Evolutionary conservation across 2,329 filamentous ascomycete genomes (phyloP).

Genomic region (Ciborinia camelliae): DNA sequence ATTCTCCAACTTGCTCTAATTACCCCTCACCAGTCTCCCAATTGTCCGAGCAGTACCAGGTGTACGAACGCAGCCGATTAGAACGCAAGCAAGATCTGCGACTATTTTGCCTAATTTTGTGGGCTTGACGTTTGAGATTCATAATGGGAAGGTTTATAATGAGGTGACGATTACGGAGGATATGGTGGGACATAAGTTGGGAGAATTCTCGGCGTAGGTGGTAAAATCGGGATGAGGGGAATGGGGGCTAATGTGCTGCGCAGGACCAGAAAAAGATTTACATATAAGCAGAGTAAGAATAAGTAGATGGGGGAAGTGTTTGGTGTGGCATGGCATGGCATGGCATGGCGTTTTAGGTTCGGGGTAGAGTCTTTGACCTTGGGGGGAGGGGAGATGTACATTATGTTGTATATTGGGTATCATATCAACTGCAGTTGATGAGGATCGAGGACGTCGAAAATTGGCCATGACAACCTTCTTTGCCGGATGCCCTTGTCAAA

Average conservation of each 20-base stretch:
- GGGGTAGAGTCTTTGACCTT: background rate
- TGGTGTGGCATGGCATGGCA: background rate
- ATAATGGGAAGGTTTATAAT: constrained; percentile 69
- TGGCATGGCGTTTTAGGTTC: constrained; percentile 23
- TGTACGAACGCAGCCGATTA: constrained; percentile 58
- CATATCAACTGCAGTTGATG: background rate
- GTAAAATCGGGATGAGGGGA: background rate
- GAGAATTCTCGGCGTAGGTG: constrained; percentile 67
- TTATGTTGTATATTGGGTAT: constrained; percentile 2
- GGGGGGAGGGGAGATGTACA: background rate
- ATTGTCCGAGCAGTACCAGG: constrained; percentile 49
- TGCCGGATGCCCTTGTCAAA: background rate
- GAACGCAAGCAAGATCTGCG: constrained; percentile 65
- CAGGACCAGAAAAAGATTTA: constrained; percentile 65
- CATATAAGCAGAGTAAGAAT: constrained; percentile 69
- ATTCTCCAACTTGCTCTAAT: constrained; percentile 34
- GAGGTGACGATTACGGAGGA: constrained; percentile 70
- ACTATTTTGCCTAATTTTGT: constrained; percentile 74
- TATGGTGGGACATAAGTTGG: constrained; percentile 74
- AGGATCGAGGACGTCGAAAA: background rate
- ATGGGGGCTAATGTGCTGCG: constrained; percentile 14
- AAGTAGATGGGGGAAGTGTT: constrained; percentile 37
- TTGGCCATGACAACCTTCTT: too few species aligned
- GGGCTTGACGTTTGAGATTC: constrained; percentile 65
- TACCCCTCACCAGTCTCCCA: constrained; percentile 47